Conservation (phyloP, 2,329 filamentous ascomycete genomes). For the Raffaelea deltoideospora region DNA sequence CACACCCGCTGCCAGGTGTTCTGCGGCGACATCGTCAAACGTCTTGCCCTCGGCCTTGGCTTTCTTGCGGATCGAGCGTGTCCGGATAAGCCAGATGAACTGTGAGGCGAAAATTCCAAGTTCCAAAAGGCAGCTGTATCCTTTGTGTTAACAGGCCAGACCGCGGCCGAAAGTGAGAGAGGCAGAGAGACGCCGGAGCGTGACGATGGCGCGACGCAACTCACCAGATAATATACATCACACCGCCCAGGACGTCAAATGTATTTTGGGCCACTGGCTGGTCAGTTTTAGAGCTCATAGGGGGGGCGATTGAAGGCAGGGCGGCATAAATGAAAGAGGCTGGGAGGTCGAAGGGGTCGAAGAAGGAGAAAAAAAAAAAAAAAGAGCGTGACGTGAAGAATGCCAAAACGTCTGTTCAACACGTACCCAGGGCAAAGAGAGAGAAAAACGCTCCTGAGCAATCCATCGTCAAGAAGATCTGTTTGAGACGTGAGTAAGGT, state of each 20-base stretch:
- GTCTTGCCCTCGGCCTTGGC: slow-evolving; percentile 35
- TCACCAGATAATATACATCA: slow-evolving; percentile 45
- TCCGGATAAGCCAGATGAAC: slow-evolving; percentile 40
- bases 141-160: neutral
- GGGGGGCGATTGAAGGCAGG: too few relatives aligned
- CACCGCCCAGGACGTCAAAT: slow-evolving; percentile 45
- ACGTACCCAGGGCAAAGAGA: slow-evolving; percentile 41
- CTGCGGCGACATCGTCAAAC: slow-evolving; percentile 35
- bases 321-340: too few relatives aligned
- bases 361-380: too few relatives aligned
- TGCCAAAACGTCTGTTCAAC: too few relatives aligned
- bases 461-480: slow-evolving; percentile 43
- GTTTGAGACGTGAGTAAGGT: neutral
- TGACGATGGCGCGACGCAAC: too few relatives aligned
- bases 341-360: too few relatives aligned
- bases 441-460: slow-evolving; percentile 48
- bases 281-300: neutral
- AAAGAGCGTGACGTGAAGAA: too few relatives aligned
- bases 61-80: slow-evolving; percentile 32
- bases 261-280: slow-evolving; percentile 37
- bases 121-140: slow-evolving; percentile 36
- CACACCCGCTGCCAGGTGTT: slow-evolving; percentile 16
- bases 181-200: too few relatives aligned
- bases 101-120: slow-evolving; percentile 45
- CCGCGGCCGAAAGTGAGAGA: too few relatives aligned